Percentiles rank a stretch among this genome's conserved stretches.
Evolutionary conservation across 1,139 yeast genomes (phyloP).

Genomic region (Torulaspora pretoriensis): DNA sequence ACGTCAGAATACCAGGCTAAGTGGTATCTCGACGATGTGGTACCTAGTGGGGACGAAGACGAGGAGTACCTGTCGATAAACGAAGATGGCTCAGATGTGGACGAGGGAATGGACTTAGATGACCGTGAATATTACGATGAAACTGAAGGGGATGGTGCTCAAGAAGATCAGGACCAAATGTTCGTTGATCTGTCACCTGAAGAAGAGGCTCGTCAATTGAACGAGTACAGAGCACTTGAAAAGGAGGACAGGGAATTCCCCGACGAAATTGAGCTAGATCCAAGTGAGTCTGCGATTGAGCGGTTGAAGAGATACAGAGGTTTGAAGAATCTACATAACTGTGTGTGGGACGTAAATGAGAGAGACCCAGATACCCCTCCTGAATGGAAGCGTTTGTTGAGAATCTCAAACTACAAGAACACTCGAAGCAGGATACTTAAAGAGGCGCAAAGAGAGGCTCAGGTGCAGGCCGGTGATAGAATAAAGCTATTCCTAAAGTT

Average conservation of each 20-base stretch:
- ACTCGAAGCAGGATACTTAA: constrained; percentile 68
- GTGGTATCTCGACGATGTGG: constrained; percentile 76
- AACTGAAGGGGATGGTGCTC: constrained; percentile 33
- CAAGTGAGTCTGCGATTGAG: constrained; percentile 70
- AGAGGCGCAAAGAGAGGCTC: constrained; percentile 53
- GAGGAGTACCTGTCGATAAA: constrained; percentile 37
- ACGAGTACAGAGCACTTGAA: constrained; percentile 62
- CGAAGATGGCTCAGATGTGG: constrained; percentile 39
- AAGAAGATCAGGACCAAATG: constrained; percentile 46
- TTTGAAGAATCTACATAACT: constrained; percentile 70
- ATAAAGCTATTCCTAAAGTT: constrained; percentile 61
- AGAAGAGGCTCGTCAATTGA: constrained; percentile 76
- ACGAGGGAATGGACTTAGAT: constrained; percentile 24
- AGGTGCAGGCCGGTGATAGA: constrained; percentile 61
- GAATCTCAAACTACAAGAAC: constrained; percentile 74
- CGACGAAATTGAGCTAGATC: constrained; percentile 85
- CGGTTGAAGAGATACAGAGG: constrained; percentile 79
- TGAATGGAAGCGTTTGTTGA: constrained; percentile 70
- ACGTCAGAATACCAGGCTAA: constrained; percentile 91
- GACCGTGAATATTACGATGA: constrained; percentile 34
- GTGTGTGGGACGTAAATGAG: constrained; percentile 88
- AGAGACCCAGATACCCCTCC: constrained; percentile 69
- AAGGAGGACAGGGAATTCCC: constrained; percentile 90
- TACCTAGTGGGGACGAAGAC: constrained; percentile 42
- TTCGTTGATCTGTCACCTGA: constrained; percentile 74